phyloP scores from a whole-genome alignment of 805 yeast species.

The Yarrowia porcina region DNA sequence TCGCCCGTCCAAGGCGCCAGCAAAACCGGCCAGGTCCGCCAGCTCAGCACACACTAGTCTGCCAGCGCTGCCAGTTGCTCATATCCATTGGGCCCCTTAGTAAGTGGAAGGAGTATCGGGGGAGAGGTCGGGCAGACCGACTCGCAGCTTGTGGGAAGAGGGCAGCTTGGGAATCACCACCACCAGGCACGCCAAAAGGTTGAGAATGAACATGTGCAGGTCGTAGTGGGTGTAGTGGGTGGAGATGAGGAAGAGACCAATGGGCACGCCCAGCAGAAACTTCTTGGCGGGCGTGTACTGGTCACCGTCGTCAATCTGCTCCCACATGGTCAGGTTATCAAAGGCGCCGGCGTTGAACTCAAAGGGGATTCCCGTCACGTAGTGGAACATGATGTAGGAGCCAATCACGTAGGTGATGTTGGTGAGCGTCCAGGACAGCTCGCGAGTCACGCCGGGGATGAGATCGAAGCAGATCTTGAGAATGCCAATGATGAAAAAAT shows the following conservation, averaged over 20 bases:
- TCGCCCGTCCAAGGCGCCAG: not conserved
- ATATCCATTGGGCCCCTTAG: not conserved
- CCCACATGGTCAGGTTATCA: conserved; percentile 98
- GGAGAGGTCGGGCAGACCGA: conserved; percentile 33
- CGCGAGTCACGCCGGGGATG: conserved; percentile 74
- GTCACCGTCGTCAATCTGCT: conserved; percentile 92
- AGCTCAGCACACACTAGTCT: not conserved
- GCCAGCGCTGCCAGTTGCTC: not conserved
- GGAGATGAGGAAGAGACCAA: conserved; percentile 74
- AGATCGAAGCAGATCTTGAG: conserved; percentile 75
- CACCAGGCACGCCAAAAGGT: conserved; percentile 74
- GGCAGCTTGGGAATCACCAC: conserved; percentile 94
- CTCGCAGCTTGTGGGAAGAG: conserved; percentile 39
- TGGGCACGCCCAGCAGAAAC: conserved; percentile 89
- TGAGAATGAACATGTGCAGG: conserved; percentile 69
- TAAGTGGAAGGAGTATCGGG: conserved; percentile 23
- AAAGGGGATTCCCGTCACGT: conserved; percentile 94
- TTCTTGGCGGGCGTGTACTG: conserved; percentile 96
- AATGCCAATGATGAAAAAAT: conserved; percentile 73
- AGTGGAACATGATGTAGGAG: conserved; percentile 92
- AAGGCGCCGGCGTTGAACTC: conserved; percentile 96
- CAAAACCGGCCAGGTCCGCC: not conserved
- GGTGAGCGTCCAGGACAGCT: conserved; percentile 91
- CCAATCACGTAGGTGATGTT: conserved; percentile 88
- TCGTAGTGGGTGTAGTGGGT: conserved; percentile 91